phyloP scores from a whole-genome alignment of 371 early-diverging fungal species.

The Mortierella sp. region DNA sequence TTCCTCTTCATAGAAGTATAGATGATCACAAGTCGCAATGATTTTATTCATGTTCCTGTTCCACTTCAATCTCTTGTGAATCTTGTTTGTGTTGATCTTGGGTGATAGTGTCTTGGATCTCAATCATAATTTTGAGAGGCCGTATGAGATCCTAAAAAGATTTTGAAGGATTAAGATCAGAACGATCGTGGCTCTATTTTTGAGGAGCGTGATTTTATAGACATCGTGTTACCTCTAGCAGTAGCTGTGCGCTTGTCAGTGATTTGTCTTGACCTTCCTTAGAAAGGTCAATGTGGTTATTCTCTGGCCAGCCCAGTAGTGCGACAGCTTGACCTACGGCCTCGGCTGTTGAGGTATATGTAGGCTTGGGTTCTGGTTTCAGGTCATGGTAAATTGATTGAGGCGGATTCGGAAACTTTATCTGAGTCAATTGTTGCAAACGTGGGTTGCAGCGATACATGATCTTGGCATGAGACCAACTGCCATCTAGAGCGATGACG shows the following conservation, averaged over 20 bases:
- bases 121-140: conserved; percentile 49
- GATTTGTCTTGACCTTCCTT: neutral
- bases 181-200: neutral
- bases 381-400: conserved; percentile 53
- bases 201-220: neutral
- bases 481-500: conserved; percentile 55
- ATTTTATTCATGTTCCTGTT: neutral
- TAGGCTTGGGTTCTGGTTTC: conserved; percentile 52
- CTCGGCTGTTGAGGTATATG: conserved; percentile 54
- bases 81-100: conserved; percentile 9
- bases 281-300: neutral
- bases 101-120: conserved; percentile 39
- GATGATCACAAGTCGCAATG: conserved; percentile 1
- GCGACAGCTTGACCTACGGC: conserved; percentile 56
- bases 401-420: conserved; percentile 49
- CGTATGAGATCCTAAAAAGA: conserved; percentile 39
- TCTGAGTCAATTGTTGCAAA: conserved; percentile 44
- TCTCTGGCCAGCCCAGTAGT: conserved; percentile 41
- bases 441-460: conserved; percentile 57
- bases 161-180: neutral
- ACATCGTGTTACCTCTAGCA: conserved; percentile 29
- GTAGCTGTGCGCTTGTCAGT: conserved; percentile 16
- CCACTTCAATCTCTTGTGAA: neutral
- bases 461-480: conserved; percentile 57
- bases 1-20: conserved; percentile 10